A percentile compares a stretch with the other conserved stretches of the same genome.
Evolutionary conservation across 805 yeast genomes (phyloP).

Genomic region (Blastobotrys peoriensis): DNA sequence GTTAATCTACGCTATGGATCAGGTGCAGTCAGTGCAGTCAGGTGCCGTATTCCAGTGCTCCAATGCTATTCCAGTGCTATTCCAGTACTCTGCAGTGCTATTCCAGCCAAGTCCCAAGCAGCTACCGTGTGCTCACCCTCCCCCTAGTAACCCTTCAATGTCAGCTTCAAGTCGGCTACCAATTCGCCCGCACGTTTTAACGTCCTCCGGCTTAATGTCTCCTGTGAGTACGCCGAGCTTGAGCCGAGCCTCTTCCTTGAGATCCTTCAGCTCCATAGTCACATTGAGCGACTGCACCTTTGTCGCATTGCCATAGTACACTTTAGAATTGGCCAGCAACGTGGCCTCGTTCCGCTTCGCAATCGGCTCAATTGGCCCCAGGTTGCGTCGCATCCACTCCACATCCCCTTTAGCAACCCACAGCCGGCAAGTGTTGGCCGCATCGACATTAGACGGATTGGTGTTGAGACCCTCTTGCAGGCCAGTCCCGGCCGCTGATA

Average conservation of each 20-base stretch:
- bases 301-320: conserved; percentile 21
- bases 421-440: conserved; percentile 10
- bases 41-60: too few relatives aligned
- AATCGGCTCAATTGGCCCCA: conserved; percentile 12
- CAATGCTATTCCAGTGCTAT: too few relatives aligned
- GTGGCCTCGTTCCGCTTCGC: conserved; percentile 17
- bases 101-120: too few relatives aligned
- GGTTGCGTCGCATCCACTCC: conserved; percentile 20
- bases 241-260: conserved; percentile 16
- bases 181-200: background rate
- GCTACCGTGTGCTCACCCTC: too few relatives aligned
- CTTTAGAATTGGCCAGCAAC: conserved; percentile 21
- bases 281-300: conserved; percentile 14
- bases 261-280: conserved; percentile 8
- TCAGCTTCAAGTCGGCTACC: background rate
- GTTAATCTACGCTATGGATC: too few relatives aligned
- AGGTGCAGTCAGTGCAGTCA: too few relatives aligned
- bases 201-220: background rate
- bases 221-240: conserved; percentile 9
- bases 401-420: conserved; percentile 24
- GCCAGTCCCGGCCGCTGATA: conserved; percentile 15
- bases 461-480: conserved; percentile 6
- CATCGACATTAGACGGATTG: conserved; percentile 4
- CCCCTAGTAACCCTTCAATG: background rate
- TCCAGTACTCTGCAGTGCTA: too few relatives aligned